Conservation (phyloP, 2,329 filamentous ascomycete species). For the Pleomassaria siparia region DNA sequence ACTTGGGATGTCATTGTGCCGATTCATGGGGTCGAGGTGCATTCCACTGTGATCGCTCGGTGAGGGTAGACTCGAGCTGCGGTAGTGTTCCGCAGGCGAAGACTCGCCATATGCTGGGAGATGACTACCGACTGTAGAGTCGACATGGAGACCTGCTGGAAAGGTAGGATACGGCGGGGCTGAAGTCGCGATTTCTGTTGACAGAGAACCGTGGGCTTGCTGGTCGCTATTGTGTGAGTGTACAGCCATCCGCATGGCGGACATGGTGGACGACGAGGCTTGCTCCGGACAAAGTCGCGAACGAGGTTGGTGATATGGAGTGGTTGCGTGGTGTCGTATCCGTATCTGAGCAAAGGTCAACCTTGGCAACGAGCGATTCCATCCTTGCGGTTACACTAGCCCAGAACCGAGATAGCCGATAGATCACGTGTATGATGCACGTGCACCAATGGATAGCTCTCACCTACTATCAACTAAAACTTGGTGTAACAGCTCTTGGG, state of each 20-base stretch:
- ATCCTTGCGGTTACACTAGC: background rate
- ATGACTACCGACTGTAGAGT: conserved; percentile 13
- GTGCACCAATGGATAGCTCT: too few relatives aligned
- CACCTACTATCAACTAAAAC: too few relatives aligned
- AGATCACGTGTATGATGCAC: background rate
- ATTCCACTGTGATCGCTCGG: conserved; percentile 14
- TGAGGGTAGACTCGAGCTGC: conserved; percentile 4
- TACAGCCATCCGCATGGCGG: conserved; percentile 13
- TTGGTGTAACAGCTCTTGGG: background rate
- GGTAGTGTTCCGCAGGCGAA: conserved; percentile 9
- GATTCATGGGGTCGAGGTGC: conserved; percentile 8
- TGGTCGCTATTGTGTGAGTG: conserved; percentile 10
- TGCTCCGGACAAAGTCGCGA: conserved; percentile 12
- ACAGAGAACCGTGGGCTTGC: conserved; percentile 8
- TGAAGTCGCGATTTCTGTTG: conserved; percentile 10
- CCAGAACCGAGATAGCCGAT: background rate
- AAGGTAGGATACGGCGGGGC: conserved; percentile 19
- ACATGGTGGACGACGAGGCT: conserved; percentile 1
- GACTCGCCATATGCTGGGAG: conserved; percentile 16
- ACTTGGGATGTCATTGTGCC: conserved; percentile 4
- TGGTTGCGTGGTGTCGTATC: conserved; percentile 1
- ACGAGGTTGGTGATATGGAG: background rate
- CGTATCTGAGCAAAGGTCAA: too few relatives aligned
- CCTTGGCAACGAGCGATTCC: too few relatives aligned
- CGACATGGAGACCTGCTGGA: conserved; percentile 21